phyloP scores from a whole-genome alignment of 2,329 filamentous ascomycete species.

The Pseudogymnoascus sp. region DNA sequence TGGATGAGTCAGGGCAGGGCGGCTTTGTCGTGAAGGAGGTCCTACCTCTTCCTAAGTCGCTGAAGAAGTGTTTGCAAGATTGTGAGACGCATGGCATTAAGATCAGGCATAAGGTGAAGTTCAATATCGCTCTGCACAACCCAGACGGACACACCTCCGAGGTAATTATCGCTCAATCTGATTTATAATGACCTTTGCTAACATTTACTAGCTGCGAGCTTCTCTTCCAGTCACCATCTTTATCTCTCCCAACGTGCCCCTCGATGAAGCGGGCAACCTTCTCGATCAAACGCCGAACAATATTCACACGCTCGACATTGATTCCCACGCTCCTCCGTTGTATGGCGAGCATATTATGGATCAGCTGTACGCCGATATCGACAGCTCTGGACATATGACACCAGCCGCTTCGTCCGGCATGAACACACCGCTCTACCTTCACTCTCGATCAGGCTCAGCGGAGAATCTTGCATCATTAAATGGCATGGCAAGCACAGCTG shows the following conservation, averaged over 20 bases:
- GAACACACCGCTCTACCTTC: slow-evolving; percentile 68
- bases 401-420: slow-evolving; percentile 60
- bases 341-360: slow-evolving; percentile 89
- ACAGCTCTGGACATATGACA: slow-evolving; percentile 72
- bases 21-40: slow-evolving; percentile 54
- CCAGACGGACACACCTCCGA: slow-evolving; percentile 93
- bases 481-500: slow-evolving; percentile 35
- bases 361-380: slow-evolving; percentile 80
- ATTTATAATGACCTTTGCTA: slow-evolving; percentile 5
- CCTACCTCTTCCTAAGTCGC: slow-evolving; percentile 67
- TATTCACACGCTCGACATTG: slow-evolving; percentile 40
- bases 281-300: slow-evolving; percentile 49
- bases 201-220: slow-evolving; percentile 58
- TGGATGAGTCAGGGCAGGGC: slow-evolving; percentile 59
- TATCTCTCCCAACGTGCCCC: slow-evolving; percentile 86
- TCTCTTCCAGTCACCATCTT: slow-evolving; percentile 88
- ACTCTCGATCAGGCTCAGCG: slow-evolving; percentile 65
- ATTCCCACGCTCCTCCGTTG: slow-evolving; percentile 71
- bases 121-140: slow-evolving; percentile 85
- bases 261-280: slow-evolving; percentile 80
- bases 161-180: slow-evolving; percentile 37
- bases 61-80: slow-evolving; percentile 81
- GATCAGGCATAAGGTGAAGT: slow-evolving; percentile 83
- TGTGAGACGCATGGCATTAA: slow-evolving; percentile 85
- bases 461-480: slow-evolving; percentile 67